Evolutionary conservation across 2,329 filamentous ascomycete genomes (phyloP).

Genomic region (Neonectria hederae): DNA sequence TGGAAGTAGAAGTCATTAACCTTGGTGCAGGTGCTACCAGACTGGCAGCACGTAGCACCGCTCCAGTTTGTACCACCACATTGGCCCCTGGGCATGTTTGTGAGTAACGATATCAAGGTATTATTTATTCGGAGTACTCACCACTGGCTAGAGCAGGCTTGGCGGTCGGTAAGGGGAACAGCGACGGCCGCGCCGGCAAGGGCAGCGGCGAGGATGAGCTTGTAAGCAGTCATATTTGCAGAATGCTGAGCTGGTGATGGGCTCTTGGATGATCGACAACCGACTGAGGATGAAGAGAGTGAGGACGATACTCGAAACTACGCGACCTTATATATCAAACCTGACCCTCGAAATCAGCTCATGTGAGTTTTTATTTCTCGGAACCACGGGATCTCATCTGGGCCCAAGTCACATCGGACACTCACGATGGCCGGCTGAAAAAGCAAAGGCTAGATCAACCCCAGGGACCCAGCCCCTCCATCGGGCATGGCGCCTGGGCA

Average conservation of each 20-base stretch:
- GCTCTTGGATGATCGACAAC: slow-evolving; percentile 4
- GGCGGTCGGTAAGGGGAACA: slow-evolving; percentile 48
- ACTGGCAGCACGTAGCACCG: slow-evolving; percentile 56
- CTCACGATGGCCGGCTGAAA: neutral
- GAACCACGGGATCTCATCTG: slow-evolving; percentile 29
- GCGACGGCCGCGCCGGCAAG: slow-evolving; percentile 47
- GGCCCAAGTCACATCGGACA: neutral
- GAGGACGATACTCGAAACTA: neutral
- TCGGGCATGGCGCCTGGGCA: neutral
- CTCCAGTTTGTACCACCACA: slow-evolving; percentile 57
- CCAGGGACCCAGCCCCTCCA: neutral
- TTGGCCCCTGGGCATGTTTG: slow-evolving; percentile 46
- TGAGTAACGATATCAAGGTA: neutral
- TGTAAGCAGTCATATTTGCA: slow-evolving; percentile 27
- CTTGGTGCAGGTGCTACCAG: slow-evolving; percentile 37
- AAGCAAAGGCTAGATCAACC: neutral
- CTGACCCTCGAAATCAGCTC: neutral
- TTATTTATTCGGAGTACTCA: neutral
- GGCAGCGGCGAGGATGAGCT: slow-evolving; percentile 30
- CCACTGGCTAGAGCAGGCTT: slow-evolving; percentile 42
- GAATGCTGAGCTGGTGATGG: neutral
- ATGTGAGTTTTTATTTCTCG: neutral
- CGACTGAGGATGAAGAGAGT: slow-evolving; percentile 7
- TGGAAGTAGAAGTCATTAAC: slow-evolving; percentile 40
- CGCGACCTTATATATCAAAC: slow-evolving; percentile 24